Percentiles rank a stretch among this genome's conserved stretches.
Conservation (phyloP, 129 eudicot genomes). For the Ambrosia trifida region DNA sequence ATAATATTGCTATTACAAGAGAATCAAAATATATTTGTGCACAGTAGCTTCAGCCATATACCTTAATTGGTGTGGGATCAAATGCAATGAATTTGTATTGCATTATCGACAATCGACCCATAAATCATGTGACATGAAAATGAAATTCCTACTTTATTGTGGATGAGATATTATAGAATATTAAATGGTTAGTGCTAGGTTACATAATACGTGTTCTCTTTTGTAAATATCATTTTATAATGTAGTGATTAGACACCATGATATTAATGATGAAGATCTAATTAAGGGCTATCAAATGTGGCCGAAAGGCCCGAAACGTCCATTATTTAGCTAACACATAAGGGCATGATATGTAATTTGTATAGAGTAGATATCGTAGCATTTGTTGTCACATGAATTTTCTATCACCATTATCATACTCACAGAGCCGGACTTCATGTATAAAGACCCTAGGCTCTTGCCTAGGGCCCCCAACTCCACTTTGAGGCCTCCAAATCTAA, state of each 20-base stretch:
- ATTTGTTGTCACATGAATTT: neutral
- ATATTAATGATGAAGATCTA: slow-evolving; percentile 11
- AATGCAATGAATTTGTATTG: slow-evolving; percentile 26
- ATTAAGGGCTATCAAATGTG: slow-evolving; percentile 6
- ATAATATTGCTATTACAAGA: neutral
- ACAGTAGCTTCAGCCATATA: neutral
- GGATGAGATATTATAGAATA: slow-evolving; percentile 23
- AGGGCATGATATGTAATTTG: neutral
- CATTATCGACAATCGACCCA: slow-evolving; percentile 24
- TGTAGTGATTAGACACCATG: slow-evolving; percentile 27
- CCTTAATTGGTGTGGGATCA: slow-evolving; percentile 13
- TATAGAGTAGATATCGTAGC: neutral
- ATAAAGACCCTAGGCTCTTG: no score
- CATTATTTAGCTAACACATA: neutral
- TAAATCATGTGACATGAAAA: slow-evolving; percentile 25
- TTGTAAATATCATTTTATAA: neutral
- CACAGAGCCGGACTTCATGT: no score
- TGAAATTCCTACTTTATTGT: slow-evolving; percentile 20
- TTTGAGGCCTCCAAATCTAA: no score
- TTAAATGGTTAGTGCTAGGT: slow-evolving; percentile 17
- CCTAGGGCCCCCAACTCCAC: no score
- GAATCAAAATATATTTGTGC: neutral
- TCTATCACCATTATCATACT: neutral
- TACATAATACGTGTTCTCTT: slow-evolving; percentile 13
- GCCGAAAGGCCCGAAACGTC: neutral